Percentiles rank a stretch among this genome's conserved stretches.
phyloP scores from a whole-genome alignment of 2,329 filamentous ascomycete species.

The Curvularia eragrostidis region DNA sequence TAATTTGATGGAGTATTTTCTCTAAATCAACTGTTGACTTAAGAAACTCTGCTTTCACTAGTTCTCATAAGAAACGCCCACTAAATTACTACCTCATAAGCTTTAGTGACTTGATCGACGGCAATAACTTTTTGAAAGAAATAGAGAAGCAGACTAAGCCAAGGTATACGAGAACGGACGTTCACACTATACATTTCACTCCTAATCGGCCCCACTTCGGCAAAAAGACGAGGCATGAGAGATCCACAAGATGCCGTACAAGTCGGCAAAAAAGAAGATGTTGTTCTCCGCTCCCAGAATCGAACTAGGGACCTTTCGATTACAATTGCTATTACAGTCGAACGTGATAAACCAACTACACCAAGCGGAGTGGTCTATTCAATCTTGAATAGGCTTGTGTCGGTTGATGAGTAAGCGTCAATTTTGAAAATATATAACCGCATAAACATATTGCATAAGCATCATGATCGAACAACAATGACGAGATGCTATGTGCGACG shows the following conservation, averaged over 20 bases:
- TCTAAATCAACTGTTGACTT: no score
- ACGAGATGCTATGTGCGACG: no score
- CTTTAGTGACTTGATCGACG: neutral
- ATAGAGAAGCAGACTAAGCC: neutral
- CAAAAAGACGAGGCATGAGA: neutral
- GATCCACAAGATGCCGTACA: neutral
- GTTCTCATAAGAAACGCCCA: no score
- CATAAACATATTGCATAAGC: neutral
- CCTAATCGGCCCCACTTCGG: neutral
- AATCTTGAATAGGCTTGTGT: neutral
- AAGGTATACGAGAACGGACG: neutral
- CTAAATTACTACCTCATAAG: neutral
- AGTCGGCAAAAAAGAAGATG: slow-evolving; percentile 8
- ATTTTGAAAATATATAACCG: neutral
- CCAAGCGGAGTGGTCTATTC: slow-evolving; percentile 32
- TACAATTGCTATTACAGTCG: slow-evolving; percentile 45
- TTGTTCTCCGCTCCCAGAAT: slow-evolving; percentile 41
- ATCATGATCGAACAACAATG: no score
- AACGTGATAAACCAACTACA: slow-evolving; percentile 50
- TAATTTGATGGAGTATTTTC: no score
- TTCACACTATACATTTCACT: neutral
- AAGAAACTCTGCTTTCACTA: no score
- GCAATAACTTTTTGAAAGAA: neutral
- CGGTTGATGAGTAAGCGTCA: neutral
- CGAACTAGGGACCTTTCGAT: slow-evolving; percentile 46